Evolutionary conservation across 306 rosid genomes (phyloP).

Genomic region (Rosa multiflora): DNA sequence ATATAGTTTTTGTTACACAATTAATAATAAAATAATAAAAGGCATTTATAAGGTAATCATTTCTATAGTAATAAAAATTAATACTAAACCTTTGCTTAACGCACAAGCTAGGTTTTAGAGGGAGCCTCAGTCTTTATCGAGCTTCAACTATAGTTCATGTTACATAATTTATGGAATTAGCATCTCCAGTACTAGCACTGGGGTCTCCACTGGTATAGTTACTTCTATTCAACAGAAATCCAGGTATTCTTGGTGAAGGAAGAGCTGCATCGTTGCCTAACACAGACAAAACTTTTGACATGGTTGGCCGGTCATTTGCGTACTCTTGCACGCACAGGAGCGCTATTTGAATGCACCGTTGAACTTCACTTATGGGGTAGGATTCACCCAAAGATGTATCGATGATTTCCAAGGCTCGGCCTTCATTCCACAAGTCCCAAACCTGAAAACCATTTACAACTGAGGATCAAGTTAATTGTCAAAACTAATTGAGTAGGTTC

Average conservation of each 20-base stretch:
- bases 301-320: slow-evolving; percentile 60
- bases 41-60: not conserved
- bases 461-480: not conserved
- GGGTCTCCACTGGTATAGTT: slow-evolving; percentile 9
- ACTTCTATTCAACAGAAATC: slow-evolving; percentile 47
- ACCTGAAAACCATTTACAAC: slow-evolving; percentile 28
- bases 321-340: slow-evolving; percentile 64
- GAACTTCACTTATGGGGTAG: slow-evolving; percentile 22
- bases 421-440: slow-evolving; percentile 61
- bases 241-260: slow-evolving; percentile 65
- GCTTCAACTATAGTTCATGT: slow-evolving; percentile 26
- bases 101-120: not conserved
- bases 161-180: slow-evolving; percentile 39
- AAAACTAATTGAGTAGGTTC: not conserved
- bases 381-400: slow-evolving; percentile 41
- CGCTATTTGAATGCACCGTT: slow-evolving; percentile 64
- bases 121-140: slow-evolving; percentile 7
- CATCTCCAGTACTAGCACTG: slow-evolving; percentile 18
- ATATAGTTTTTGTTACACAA: too few relatives aligned
- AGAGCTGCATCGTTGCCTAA: slow-evolving; percentile 48
- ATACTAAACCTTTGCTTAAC: not conserved
- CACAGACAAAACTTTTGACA: slow-evolving; percentile 58
- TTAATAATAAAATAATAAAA: not conserved
- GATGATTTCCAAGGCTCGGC: slow-evolving; percentile 36
- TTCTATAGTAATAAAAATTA: not conserved